These are phyloP conservation scores for Penicillium sp. DNA, from an alignment of 2,329 filamentous ascomycete genomes.

Conservation along the genomic window DNA sequence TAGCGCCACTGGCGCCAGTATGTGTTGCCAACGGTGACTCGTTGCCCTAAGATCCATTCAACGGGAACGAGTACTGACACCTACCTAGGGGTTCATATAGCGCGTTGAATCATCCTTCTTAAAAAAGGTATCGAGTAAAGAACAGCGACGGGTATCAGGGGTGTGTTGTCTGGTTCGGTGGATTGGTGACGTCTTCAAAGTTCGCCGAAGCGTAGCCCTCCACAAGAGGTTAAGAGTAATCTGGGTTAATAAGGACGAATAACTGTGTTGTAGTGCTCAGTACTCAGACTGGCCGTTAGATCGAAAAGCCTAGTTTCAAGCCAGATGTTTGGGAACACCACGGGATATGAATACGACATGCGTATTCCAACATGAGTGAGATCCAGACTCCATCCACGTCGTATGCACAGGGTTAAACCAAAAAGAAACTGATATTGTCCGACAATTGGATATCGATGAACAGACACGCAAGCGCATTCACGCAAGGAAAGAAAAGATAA, in stretches of 20 bases:
- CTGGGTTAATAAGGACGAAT: neutral
- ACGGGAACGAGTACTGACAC: neutral
- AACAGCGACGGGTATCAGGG: neutral
- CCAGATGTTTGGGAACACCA: neutral
- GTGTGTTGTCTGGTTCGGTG: neutral
- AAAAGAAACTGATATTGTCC: slow-evolving; percentile 18
- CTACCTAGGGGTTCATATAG: neutral
- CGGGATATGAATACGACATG: neutral
- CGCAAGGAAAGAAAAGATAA: slow-evolving; percentile 15
- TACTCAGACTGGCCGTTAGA: neutral
- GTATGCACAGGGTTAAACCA: neutral
- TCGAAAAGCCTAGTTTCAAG: neutral
- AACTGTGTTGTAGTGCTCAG: too few relatives aligned
- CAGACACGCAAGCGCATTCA: slow-evolving; percentile 22
- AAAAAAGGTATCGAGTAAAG: neutral
- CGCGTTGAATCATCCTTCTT: neutral
- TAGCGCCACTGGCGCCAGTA: neutral
- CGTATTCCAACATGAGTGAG: too few relatives aligned
- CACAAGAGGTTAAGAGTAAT: neutral
- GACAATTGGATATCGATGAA: slow-evolving; percentile 27
- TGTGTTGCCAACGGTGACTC: neutral
- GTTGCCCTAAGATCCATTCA: neutral
- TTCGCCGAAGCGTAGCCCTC: too few relatives aligned
- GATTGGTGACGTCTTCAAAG: neutral
- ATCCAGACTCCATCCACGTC: neutral